Base-by-base conservation (phyloP, 1,284 basidiomycete species). In the Sanghuangporus sanghuang region DNA sequence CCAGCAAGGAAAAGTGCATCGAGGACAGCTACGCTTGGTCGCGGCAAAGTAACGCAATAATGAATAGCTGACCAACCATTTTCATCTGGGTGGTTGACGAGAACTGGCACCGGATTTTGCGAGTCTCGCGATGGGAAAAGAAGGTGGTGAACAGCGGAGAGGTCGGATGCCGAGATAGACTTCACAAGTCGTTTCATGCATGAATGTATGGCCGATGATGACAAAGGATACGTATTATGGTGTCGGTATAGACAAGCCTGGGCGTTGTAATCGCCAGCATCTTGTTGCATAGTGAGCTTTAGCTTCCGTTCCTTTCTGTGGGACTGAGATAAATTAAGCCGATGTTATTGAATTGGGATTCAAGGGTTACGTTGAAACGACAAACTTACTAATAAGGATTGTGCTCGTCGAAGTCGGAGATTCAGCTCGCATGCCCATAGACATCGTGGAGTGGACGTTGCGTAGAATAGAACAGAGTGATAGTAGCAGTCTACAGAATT, bases 41-140 rank as follows among this genome's bases (percentile, higher is more conserved):
- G 73, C 59, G 76, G 74, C 57, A 79, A 77, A 65, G 84, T 80
- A 57, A 81, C 82, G 69, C 86, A 89, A 68, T 90, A 78, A 69
- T 91, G 89, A 57, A 90, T 80, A 59, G 84, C 78, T 65, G 85
- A 84, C 86, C 89, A 89, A 54, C 87, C 89, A 60, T 82, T 76
- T 4, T 77, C 69, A 69, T 91, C 87, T 40, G 83, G 82, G 63
- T 79, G 71, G 74, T 91, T 91, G 61, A 78, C 72, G 11, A 77
- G 72, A 32, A 69, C 52, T 38, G 69, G 65, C 6, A 63, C 42
- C 23, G 66, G 59, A 39, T 63, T 59, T 42, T n/a, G 75, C 74
- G 57, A 76, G 70, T 49, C 74, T 70, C 36, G 74, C 63, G 49
- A 76, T 71, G 81, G 76, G 70, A 87, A 88, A 62, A 90, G 76